Base-by-base conservation (phyloP, 2,329 filamentous ascomycete genomes). In the Apiospora koreana region DNA sequence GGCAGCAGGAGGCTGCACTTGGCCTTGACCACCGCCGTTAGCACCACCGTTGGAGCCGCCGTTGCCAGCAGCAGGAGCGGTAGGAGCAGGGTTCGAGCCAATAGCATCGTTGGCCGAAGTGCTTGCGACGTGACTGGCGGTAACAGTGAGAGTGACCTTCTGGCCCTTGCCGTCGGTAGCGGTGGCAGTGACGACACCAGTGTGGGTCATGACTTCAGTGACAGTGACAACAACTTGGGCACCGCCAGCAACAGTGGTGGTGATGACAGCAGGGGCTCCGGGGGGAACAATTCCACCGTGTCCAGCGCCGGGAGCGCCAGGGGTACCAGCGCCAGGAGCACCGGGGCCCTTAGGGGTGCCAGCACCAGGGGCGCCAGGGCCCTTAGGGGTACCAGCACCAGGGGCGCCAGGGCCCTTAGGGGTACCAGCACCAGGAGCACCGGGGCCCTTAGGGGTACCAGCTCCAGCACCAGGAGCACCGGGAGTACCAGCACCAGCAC, bases 361-460 rank as follows among this genome's bases (percentile, higher is more conserved):
- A n/a, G 50, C 28, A 4, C 14, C 58, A 16, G 46, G 46, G 10
- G 58, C 31, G 9, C 62, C 62, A 23, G 62, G n/a, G n/a, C n/a
- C n/a, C n/a, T n/a, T n/a, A n/a, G n/a, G 62, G 7, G 50, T 10
- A 31, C 25, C 25, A 31, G 48, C 10, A 65, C 31, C 58, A 16
- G 46, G 46, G 10, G 58, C 31, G 9, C 62, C 62, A 23, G 62
- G n/a, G n/a, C n/a, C n/a, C n/a, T n/a, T n/a, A n/a, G n/a, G 62
- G 7, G 50, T 10, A 31, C 25, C 50, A 23, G 62, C 62, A 23
- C 35, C 35, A 8, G 62, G 62, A 69, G 72, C 72, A 70, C 75
- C 69, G 21, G 74, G 70, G 70, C 70, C 42, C 21, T 73, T 73
- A 31, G 72, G 28, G 46, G 70, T 71, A n/a, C 68, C 58, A 45